Evolutionary conservation across 2,329 filamentous ascomycete species (phyloP), one percentile per base, ranked within the genome.

Genomic region (Zymoseptoria brevis): DNA sequence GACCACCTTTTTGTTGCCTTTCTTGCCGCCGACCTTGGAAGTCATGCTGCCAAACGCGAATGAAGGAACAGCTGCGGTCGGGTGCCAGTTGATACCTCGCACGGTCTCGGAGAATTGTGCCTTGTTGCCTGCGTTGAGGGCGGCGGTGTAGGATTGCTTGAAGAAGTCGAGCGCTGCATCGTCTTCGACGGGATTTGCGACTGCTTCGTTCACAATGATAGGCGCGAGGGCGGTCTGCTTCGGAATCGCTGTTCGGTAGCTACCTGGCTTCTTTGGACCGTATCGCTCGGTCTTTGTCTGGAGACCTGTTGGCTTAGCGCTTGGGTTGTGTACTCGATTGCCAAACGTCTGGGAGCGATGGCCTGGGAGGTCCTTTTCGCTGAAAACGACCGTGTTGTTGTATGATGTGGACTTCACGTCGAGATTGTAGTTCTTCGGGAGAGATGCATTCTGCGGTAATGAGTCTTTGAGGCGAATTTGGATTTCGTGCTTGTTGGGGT

Each of bases 351-450:
- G 61, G 29, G 59, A 57, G 54, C 57, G 58, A 59, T 68, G 67
- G 45, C 89, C 89, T 0, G 91, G 89, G 21, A 96, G 81, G 69
- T 97, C 90, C 73, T 96, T 91, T 75, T 99, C 94, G 49, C 88
- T 91, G 71, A 99, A 99, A 58, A 97, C 80, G 72, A 88, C 96
- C 19, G 91, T 94, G 74, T 96, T 96, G 69, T 84, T 84, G 35
- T 93, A 84, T n/a, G 83, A 76, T 50, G 78, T 72, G 49, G 84
- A 82, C 22, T 83, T 86, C 53, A 90, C 80, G 53, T 90, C 86
- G 59, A 97, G 77, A 65, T 90, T 83, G 75, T 96, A 99, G 70
- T 96, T 90, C 70, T 90, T 90, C 9, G 92, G 91, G n/a, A 96
- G 80, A 4, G 81, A 77, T 66, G 87, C 82, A 71, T 96, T 90